Conservation (phyloP, 2,329 filamentous ascomycete genomes). For the Hypoxylon sp. region DNA sequence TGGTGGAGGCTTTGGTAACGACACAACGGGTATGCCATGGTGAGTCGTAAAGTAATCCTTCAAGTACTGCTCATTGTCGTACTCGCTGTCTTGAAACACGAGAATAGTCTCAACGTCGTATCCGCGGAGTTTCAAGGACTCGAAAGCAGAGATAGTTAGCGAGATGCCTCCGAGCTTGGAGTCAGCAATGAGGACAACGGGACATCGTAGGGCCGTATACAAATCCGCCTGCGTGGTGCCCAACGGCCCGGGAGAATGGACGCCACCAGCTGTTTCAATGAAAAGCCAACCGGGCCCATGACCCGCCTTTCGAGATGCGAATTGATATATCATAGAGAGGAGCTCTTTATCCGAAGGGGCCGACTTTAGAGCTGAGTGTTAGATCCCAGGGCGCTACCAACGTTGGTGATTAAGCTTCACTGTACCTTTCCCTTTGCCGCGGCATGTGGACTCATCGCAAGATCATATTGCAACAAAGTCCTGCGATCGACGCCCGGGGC, state of each 20-base stretch:
- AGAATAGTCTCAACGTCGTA: slow-evolving; percentile 80
- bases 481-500: slow-evolving; percentile 61
- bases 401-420: neutral
- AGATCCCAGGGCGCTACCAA: slow-evolving; percentile 16
- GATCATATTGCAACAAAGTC: slow-evolving; percentile 78
- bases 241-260: slow-evolving; percentile 82
- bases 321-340: slow-evolving; percentile 60
- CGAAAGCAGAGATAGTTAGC: slow-evolving; percentile 82
- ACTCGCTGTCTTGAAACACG: slow-evolving; percentile 78
- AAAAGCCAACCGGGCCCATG: slow-evolving; percentile 70
- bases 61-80: slow-evolving; percentile 77
- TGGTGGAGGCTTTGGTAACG: slow-evolving; percentile 70
- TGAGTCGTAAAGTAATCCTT: slow-evolving; percentile 73
- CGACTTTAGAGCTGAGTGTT: slow-evolving; percentile 53
- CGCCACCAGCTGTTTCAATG: slow-evolving; percentile 85
- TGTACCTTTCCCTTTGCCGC: slow-evolving; percentile 68
- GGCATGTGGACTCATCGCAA: slow-evolving; percentile 82
- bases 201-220: slow-evolving; percentile 79
- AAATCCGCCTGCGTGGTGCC: slow-evolving; percentile 82
- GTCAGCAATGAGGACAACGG: slow-evolving; percentile 81
- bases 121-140: slow-evolving; percentile 81
- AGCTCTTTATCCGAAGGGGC: slow-evolving; percentile 65
- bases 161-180: slow-evolving; percentile 83
- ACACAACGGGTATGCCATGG: slow-evolving; percentile 67
- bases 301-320: slow-evolving; percentile 59